Conservation (phyloP, 2,329 filamentous ascomycete genomes). For the Magnaporthiopsis poae region DNA sequence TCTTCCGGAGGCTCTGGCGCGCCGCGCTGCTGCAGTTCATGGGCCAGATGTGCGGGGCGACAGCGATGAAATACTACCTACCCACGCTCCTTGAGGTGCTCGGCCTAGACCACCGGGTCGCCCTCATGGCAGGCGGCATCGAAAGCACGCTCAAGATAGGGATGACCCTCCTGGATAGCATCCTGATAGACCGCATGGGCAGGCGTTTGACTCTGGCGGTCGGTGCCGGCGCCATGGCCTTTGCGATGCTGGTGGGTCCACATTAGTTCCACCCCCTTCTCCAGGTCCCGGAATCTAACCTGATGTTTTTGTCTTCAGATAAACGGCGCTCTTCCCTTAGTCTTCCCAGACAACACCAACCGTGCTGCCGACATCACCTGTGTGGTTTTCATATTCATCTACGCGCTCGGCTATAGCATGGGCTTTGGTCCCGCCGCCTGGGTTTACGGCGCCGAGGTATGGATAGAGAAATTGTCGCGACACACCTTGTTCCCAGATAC, state of each 20-base stretch:
- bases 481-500: neutral
- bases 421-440: conserved; percentile 48
- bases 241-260: conserved; percentile 38
- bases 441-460: conserved; percentile 50
- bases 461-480: conserved; percentile 9
- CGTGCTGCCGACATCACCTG: conserved; percentile 38
- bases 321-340: conserved; percentile 42
- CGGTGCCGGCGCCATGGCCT: conserved; percentile 42
- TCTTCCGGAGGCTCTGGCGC: conserved; percentile 46
- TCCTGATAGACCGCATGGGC: conserved; percentile 44
- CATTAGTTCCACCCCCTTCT: neutral
- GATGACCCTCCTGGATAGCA: conserved; percentile 46
- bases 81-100: conserved; percentile 42
- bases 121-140: conserved; percentile 44
- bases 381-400: conserved; percentile 48
- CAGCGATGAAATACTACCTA: conserved; percentile 52
- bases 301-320: conserved; percentile 26
- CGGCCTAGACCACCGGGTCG: conserved; percentile 36
- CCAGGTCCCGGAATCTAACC: neutral
- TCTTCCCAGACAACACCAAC: conserved; percentile 40
- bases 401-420: conserved; percentile 47
- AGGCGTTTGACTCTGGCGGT: conserved; percentile 37
- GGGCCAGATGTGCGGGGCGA: conserved; percentile 50
- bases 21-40: conserved; percentile 49
- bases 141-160: conserved; percentile 49